Evolutionary conservation across 352 stramenopile species (phyloP).

Genomic region (Globisporangium cylindrosporum): DNA sequence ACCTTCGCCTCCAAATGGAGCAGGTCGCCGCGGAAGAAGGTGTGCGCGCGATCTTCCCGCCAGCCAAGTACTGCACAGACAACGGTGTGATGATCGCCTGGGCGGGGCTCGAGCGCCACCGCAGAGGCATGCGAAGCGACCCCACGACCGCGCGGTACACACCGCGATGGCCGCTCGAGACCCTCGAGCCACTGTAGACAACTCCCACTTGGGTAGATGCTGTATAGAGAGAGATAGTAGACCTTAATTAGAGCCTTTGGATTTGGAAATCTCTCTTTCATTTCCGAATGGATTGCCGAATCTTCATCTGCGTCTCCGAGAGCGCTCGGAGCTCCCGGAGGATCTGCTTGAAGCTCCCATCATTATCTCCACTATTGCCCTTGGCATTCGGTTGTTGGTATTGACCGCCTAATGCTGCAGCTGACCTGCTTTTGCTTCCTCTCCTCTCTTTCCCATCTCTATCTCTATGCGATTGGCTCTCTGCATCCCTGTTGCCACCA

Average conservation of each 20-base stretch:
- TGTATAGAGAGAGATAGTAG: not conserved
- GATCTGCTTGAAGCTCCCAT: constrained; percentile 25
- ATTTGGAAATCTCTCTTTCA: not conserved
- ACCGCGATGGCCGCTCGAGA: constrained; percentile 74
- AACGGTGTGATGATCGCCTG: constrained; percentile 98
- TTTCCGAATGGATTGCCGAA: constrained; percentile 23
- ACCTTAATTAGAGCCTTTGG: constrained; percentile 1
- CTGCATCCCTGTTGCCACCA: not conserved
- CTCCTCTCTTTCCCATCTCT: not conserved
- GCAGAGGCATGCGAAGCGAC: constrained; percentile 54
- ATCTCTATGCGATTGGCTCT: not conserved
- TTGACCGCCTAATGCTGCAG: not conserved
- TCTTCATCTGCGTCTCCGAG: constrained; percentile 32
- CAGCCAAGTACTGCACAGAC: constrained; percentile 95
- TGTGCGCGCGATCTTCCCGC: constrained; percentile 48
- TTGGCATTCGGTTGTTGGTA: not conserved
- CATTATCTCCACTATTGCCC: not conserved
- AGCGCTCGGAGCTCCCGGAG: constrained; percentile 42
- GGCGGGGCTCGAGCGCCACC: constrained; percentile 82
- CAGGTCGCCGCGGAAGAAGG: constrained; percentile 45
- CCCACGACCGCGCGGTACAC: constrained; percentile 50
- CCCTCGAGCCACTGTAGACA: constrained; percentile 40
- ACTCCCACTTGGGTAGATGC: not conserved
- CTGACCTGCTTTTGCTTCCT: not conserved
- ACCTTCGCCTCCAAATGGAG: constrained; percentile 88